phyloP scores from a whole-genome alignment of 805 yeast species.

The Candida namnaoensis region DNA sequence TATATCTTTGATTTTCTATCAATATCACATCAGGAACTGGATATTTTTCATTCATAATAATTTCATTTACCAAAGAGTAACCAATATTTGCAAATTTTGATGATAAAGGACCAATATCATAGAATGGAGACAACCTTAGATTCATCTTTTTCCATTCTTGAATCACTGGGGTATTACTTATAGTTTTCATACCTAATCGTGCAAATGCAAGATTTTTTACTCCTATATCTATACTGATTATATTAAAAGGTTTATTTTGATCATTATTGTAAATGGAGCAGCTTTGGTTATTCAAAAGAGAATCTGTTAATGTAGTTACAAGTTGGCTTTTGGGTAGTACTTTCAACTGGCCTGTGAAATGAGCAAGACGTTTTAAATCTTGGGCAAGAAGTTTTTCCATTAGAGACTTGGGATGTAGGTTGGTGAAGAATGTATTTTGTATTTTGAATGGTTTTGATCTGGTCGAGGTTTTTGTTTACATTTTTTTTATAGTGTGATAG shows the following conservation, averaged over 20 bases:
- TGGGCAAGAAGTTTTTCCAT: no score
- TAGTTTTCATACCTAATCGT: slow-evolving; percentile 15
- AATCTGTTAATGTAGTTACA: no score
- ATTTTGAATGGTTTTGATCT: no score
- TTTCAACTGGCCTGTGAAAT: no score
- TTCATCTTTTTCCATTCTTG: slow-evolving; percentile 18
- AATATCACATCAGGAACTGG: slow-evolving; percentile 31
- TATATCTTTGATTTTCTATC: slow-evolving; percentile 48
- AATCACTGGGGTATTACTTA: slow-evolving; percentile 14
- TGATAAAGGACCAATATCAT: slow-evolving; percentile 8
- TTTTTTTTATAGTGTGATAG: no score
- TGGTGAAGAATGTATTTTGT: no score
- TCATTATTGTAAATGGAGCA: no score
- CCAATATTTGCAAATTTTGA: slow-evolving; percentile 12
- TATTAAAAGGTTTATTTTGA: slow-evolving; percentile 4
- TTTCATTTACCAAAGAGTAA: slow-evolving; percentile 14
- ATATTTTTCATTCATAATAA: slow-evolving; percentile 11
- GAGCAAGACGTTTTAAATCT: no score
- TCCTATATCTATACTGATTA: slow-evolving; percentile 29
- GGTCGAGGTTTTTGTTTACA: no score
- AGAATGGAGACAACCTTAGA: background rate
- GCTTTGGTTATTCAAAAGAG: no score
- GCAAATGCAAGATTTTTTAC: slow-evolving; percentile 25
- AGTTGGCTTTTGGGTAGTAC: no score
- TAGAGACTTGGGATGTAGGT: no score